Evolutionary conservation across 176 grass and related monocot genomes (phyloP), one percentile per base, ranked within the genome.

Genomic region (Oryza glumipatula): DNA sequence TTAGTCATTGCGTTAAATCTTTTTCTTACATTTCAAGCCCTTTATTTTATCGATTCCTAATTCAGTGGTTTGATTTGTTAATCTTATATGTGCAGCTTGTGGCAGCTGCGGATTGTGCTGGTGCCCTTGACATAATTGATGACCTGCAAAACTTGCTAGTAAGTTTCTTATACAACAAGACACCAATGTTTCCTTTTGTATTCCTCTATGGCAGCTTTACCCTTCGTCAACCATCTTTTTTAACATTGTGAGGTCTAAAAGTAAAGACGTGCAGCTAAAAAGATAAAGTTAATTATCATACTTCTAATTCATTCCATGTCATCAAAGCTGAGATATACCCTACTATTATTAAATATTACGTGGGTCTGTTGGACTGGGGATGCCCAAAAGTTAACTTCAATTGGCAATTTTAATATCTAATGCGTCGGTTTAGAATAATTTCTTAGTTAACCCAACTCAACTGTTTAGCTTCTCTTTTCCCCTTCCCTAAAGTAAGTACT

Each of bases 81-180:
- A 90, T 83, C 12, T 67, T 61, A 22, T 52, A 52, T 67, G 70
- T 90, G 70, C 93, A 99, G 94, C 97, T 99, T 84, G 94, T 99
- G 69, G 86, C 88, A 81, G 91, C 94, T 77, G 91, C 97, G 79
- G 97, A 99, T 82, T 99, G 97, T 85, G 97, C 94, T 79, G 97
- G 93, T 69, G 94, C 94, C 39, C 92, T 99, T 80, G 92, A 99
- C 84, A 88, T 99, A 48, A 99, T 91, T 3, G 97, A 99, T 77
- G 92, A 99, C 81, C 76, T 99, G 91, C 89, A 92, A 73, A 92
- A 96, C 84, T 92, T 99, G 83, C 66, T 99, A 68, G 96, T 99
- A 96, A 89, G 89, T 87, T 85, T 52, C 65, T 74, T 43, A 61
- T 68, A 74, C 23, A n/a, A 61, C 41, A 39, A 64, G 61, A 74